phyloP scores from a whole-genome alignment of 2,329 filamentous ascomycete species.

The Alternaria gansuensis region DNA sequence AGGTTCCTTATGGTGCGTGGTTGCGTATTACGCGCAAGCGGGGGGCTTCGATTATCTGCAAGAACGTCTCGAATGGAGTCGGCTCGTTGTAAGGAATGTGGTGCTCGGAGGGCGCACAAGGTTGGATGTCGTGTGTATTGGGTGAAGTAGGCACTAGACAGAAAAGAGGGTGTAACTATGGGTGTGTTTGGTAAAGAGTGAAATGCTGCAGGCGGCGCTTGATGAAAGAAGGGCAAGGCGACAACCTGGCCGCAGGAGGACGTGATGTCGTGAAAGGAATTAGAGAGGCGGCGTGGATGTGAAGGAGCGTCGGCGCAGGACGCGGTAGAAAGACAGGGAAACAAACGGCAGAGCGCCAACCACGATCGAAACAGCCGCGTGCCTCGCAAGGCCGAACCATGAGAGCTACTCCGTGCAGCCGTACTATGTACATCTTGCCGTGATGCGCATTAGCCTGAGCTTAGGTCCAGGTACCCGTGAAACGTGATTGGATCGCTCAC shows the following conservation, averaged over 20 bases:
- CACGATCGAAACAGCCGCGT: constrained; percentile 36
- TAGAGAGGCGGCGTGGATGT: constrained; percentile 31
- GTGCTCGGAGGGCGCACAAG: constrained; percentile 23
- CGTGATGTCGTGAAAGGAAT: constrained; percentile 28
- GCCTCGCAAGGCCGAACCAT: constrained; percentile 26
- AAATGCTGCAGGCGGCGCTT: constrained; percentile 47
- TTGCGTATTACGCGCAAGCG: constrained; percentile 35
- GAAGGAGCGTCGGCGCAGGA: constrained; percentile 20
- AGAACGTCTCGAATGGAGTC: constrained; percentile 24
- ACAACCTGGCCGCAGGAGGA: constrained; percentile 51
- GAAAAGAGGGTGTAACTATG: constrained; percentile 44
- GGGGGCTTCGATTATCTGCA: neutral
- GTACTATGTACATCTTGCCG: constrained; percentile 31
- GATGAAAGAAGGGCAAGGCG: constrained; percentile 52
- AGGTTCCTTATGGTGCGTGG: constrained; percentile 21
- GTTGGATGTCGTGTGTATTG: constrained; percentile 37
- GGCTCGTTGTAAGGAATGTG: constrained; percentile 45
- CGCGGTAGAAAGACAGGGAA: constrained; percentile 26
- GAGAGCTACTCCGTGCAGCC: constrained; percentile 27
- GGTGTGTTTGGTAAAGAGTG: constrained; percentile 42
- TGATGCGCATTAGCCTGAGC: constrained; percentile 28
- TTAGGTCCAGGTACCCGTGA: constrained; percentile 39
- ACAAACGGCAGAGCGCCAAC: constrained; percentile 28
- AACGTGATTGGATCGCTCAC: constrained; percentile 41
- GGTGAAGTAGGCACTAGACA: constrained; percentile 43